A percentile compares a stretch with the other conserved stretches of the same genome.
phyloP scores from a whole-genome alignment of 2,329 filamentous ascomycete genomes.

The Aspergillus arachidicola region DNA sequence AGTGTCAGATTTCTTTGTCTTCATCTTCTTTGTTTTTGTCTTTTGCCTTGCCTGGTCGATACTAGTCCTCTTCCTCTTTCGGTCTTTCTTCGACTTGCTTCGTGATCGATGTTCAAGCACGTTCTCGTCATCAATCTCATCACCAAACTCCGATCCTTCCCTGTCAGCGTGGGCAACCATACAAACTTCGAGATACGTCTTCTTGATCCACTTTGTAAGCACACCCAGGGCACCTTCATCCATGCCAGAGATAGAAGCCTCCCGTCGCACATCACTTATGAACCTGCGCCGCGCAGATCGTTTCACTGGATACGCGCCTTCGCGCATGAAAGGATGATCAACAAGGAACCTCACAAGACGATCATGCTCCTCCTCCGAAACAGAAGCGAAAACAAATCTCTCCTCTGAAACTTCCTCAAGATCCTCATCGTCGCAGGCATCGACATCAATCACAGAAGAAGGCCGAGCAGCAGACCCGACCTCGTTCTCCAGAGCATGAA shows the following conservation, averaged over 20 bases:
- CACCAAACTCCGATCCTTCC: constrained; percentile 21
- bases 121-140: constrained; percentile 25
- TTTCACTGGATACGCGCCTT: constrained; percentile 17
- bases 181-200: constrained; percentile 23
- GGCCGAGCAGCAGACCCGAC: not conserved
- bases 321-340: constrained; percentile 22
- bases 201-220: constrained; percentile 26
- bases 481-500: not conserved
- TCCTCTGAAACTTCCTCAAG: constrained; percentile 4
- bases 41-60: not conserved
- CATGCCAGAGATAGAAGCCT: constrained; percentile 22
- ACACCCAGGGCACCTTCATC: constrained; percentile 10
- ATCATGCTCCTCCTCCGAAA: constrained; percentile 8
- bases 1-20: no score
- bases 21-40: not conserved
- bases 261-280: constrained; percentile 17
- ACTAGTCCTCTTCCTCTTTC: not conserved
- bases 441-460: not conserved
- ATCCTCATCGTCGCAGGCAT: not conserved
- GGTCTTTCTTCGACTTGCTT: constrained; percentile 9
- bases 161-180: constrained; percentile 2
- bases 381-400: constrained; percentile 7
- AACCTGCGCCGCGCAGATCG: constrained; percentile 25
- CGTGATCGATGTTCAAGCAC: not conserved
- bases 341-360: constrained; percentile 21